Evolutionary conservation across 2,329 filamentous ascomycete species (phyloP), one percentile per base, ranked within the genome.

Genomic region (Alternaria incomplexa): DNA sequence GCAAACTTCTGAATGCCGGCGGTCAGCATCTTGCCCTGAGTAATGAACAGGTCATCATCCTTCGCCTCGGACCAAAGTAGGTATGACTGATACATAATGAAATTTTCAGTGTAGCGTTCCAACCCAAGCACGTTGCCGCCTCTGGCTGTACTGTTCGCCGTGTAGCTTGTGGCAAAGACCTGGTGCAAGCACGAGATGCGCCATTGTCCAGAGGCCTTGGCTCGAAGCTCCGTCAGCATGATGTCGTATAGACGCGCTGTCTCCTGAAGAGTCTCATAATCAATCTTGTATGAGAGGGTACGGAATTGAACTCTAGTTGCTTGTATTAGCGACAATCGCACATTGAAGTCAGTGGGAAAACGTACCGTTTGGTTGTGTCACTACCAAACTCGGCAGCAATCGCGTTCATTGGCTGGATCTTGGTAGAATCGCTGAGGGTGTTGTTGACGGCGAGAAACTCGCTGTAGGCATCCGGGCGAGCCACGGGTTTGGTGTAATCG

Each of bases 51-150:
- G 4, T 52, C 48, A 25, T 52, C 48, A 52, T 52, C 53, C 52
- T 72, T 65, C 15, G 58, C 43, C 6, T 69, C 66, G 5, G 59
- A 48, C 13, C 25, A 67, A 56, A 23, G 65, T 57, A 45, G 62
- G 55, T 36, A 68, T 62, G 32, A 60, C 11, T 44, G 62, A 56
- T 10, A 73, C 62, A 73, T 70, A 10, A 75, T 56, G 15, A 66
- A 56, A 26, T 75, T 73, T 2, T 62, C 62, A 3, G 23, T 56
- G 4, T 63, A 55, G 5, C 47, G 32, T 28, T 75, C 69, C 13
- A 74, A 44, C 12, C 73, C 71, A 3, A 75, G 59, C 17, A 75
- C 64, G 22, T 75, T 75, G 12, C 70, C 69, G 22, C 70, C 71
- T 10, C 62, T 65, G 36, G 53, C 61, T 20, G 61, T 53, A 9